Evolutionary conservation across 305 asterid genomes (phyloP), one percentile per base, ranked within the genome.

Genomic region (Withania somnifera): DNA sequence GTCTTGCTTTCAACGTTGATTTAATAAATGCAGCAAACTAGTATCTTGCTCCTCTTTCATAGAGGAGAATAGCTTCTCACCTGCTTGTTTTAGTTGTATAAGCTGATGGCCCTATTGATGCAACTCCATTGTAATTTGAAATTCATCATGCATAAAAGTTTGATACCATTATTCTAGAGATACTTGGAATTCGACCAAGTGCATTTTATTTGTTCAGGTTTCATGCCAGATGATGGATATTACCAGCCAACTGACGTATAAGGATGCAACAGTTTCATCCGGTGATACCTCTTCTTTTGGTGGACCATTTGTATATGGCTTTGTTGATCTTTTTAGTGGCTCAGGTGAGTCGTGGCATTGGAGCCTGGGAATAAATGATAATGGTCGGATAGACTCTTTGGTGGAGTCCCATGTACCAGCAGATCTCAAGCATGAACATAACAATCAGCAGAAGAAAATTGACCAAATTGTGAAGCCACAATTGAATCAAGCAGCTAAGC

Each of bases 311-410:
- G 93, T 89, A 32, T 90, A 82, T 91, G 93, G 98, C 83, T 91
- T 90, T 87, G 84, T 92, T 67, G 98, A 96, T 90, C 95, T 96
- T 84, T 96, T 96, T 89, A 90, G 94, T 87, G 98, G 98, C 80
- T 93, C 92, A 84, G 99, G 98, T 84, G 99, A 93, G 88, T 90
- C 93, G 83, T 94, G 97, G 99, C 93, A 89, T 81, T 93, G 98
- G 97, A 91, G 86, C 85, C 84, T 95, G 85, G 94, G 90, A 85
- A 83, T 87, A 87, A 93, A 94, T 81, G 93, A 86, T 82, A 90
- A 78, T 80, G 84, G 86, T 79, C 83, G 82, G 80, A 61, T 77
- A 81, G 85, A 82, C 34, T 78, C 89, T 73, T 68, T 78, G 77
- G 68, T 84, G 79, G 81, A 86, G 85, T 86, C 94, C 67, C 87